Base-by-base conservation (phyloP, 1,284 basidiomycete genomes). In the Fistulina hepatica region DNA sequence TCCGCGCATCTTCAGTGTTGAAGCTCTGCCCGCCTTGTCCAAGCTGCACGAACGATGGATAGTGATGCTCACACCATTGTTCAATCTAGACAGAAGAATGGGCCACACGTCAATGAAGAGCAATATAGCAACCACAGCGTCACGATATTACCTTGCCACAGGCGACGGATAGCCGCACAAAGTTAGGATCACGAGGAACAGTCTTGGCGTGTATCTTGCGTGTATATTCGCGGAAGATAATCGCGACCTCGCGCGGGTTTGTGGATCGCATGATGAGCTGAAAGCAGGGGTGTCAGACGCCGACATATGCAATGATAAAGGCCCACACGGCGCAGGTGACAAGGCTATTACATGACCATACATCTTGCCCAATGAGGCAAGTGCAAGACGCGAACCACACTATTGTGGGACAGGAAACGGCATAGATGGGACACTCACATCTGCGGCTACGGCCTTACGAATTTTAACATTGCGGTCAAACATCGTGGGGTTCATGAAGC, bases 391-490 rank as follows among this genome's bases (percentile, higher is more conserved):
- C 24, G 9, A 9, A 9, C 24, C 24, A 9, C 9, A 25, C 5
- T 16, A 31, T 3, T 19, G 4, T 4, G 13, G n/a, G 11, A 16
- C 28, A 31, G 13, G 15, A 4, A 31, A 16, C 10, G 28, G 15
- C 3, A 8, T 3, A 16, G 8, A 11, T 9, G 19, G 19, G 37
- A 6, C 17, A 62, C 73, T 42, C 48, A 91, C 90, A 50, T 66
- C 55, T 4, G 92, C 88, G 22, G 93, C 91, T 49, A 84, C 75
- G 2, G 89, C 89, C 56, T 93, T 94, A 41, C 94, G 75, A 51
- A 98, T 98, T 64, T 98, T 97, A 58, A 97, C 81, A 53, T 97
- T 95, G 52, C 73, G 64, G 51, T 84, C 73, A 59, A 97, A 79
- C 65, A 98, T 85, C n/a, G 70, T 65, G 2, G 77, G 74, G 62